These are phyloP conservation scores for Phyllostachys edulis DNA, from an alignment of 176 grass and related monocot genomes.

Conservation along the genomic window DNA sequence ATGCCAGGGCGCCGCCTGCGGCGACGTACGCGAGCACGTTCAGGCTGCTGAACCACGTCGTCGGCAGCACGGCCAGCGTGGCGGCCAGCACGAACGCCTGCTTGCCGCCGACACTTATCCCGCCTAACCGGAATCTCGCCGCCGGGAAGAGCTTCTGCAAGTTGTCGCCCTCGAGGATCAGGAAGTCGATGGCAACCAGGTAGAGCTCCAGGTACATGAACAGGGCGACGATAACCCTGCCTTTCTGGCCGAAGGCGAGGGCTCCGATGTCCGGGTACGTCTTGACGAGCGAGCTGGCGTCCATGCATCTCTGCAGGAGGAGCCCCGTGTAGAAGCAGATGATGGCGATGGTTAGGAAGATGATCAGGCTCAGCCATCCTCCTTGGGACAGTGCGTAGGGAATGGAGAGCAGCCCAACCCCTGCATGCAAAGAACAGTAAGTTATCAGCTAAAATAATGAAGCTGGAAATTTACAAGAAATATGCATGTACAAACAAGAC, in stretches of 20 bases:
- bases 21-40: constrained; percentile 52
- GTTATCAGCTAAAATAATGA: too few relatives aligned
- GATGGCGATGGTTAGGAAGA: constrained; percentile 29
- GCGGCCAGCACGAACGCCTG: constrained; percentile 52
- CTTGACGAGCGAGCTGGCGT: constrained; percentile 15
- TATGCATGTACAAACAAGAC: too few relatives aligned
- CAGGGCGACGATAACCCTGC: constrained; percentile 29
- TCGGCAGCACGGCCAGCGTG: constrained; percentile 48
- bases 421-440: constrained; percentile 8
- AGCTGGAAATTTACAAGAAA: too few relatives aligned
- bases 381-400: constrained; percentile 49
- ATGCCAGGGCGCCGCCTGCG: constrained; percentile 45
- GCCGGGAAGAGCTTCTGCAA: constrained; percentile 50
- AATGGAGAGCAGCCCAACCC: constrained; percentile 54
- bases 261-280: constrained; percentile 56
- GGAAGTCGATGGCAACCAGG: constrained; percentile 53
- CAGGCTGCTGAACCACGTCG: constrained; percentile 63
- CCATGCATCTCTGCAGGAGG: constrained; percentile 55
- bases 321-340: constrained; percentile 62
- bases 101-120: constrained; percentile 36
- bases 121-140: constrained; percentile 14
- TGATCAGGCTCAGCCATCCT: constrained; percentile 48
- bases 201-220: constrained; percentile 76
- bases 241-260: constrained; percentile 33
- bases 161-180: constrained; percentile 62